These are phyloP conservation scores for Entomophthora muscae DNA, from an alignment of 371 early-diverging fungal species.

Conservation along the genomic window DNA sequence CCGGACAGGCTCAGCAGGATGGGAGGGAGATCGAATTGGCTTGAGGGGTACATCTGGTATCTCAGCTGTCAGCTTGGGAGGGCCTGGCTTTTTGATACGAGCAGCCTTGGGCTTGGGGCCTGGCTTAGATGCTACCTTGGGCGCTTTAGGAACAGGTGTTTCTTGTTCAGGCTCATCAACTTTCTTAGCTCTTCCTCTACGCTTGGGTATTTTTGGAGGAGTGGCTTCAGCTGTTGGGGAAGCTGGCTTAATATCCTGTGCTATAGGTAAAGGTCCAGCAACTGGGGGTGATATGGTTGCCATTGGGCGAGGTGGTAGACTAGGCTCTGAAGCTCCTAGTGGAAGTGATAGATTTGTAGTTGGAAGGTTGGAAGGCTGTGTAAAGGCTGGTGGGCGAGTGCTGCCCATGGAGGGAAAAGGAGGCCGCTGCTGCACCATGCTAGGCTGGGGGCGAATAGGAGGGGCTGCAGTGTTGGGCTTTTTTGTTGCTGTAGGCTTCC, in stretches of 20 bases:
- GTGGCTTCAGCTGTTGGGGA: not conserved
- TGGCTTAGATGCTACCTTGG: no score
- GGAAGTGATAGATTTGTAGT: not conserved
- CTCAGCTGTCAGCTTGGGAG: not conserved
- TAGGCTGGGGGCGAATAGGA: not conserved
- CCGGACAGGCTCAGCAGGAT: not conserved
- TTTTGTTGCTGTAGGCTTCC: not conserved
- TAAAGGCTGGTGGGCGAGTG: not conserved
- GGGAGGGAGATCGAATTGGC: not conserved
- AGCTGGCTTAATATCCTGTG: not conserved
- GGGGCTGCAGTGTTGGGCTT: not conserved
- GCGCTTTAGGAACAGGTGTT: not conserved
- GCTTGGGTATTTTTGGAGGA: not conserved
- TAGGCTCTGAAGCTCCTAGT: not conserved
- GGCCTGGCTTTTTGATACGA: not conserved
- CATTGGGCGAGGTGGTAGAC: not conserved
- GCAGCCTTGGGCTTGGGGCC: not conserved
- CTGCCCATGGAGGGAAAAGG: not conserved
- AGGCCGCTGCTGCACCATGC: not conserved
- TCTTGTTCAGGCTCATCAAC: not conserved
- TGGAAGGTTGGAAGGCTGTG: not conserved
- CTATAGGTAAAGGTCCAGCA: not conserved
- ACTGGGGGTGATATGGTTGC: not conserved
- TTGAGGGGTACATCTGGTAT: not conserved
- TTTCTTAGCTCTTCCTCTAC: not conserved